phyloP scores from a whole-genome alignment of 2,329 filamentous ascomycete species.

The Cyphellophora europaea region DNA sequence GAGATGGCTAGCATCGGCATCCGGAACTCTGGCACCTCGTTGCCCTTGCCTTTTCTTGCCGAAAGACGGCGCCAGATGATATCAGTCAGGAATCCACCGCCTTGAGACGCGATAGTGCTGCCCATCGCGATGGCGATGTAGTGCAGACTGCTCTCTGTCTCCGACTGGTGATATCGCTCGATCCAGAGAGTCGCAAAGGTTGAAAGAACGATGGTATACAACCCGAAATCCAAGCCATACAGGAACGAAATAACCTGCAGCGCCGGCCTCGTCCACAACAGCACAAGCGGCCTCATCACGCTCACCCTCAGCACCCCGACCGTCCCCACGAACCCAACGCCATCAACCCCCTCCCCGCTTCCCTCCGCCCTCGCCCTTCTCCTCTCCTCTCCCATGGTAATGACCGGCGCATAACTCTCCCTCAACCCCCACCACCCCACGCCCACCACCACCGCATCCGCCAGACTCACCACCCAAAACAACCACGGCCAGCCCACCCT shows the following conservation, averaged over 20 bases:
- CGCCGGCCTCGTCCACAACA: constrained; percentile 45
- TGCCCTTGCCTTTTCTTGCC: constrained; percentile 1
- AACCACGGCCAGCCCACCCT: constrained; percentile 18
- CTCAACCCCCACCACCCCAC: constrained; percentile 19
- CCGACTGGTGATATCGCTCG: constrained; percentile 36
- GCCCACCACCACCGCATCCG: constrained; percentile 20
- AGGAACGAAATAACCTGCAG: constrained; percentile 41
- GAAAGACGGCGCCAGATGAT: constrained; percentile 19
- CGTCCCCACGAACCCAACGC: not conserved
- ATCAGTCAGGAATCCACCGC: constrained; percentile 33
- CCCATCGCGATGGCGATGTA: constrained; percentile 49
- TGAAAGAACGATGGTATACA: constrained; percentile 47
- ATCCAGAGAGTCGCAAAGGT: constrained; percentile 48
- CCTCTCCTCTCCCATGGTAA: constrained; percentile 14
- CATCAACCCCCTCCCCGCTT: not conserved
- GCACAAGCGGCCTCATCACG: constrained; percentile 6
- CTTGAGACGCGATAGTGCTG: constrained; percentile 40
- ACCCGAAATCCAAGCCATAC: constrained; percentile 30
- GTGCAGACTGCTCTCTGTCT: constrained; percentile 44
- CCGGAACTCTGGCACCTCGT: constrained; percentile 40
- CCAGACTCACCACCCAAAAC: constrained; percentile 21
- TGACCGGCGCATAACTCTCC: not conserved
- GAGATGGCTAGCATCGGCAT: constrained; percentile 42
- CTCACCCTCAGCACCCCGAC: not conserved
- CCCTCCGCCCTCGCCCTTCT: constrained; percentile 12